phyloP scores from a whole-genome alignment of 2,329 filamentous ascomycete species.

The Monosporascus sp. region DNA sequence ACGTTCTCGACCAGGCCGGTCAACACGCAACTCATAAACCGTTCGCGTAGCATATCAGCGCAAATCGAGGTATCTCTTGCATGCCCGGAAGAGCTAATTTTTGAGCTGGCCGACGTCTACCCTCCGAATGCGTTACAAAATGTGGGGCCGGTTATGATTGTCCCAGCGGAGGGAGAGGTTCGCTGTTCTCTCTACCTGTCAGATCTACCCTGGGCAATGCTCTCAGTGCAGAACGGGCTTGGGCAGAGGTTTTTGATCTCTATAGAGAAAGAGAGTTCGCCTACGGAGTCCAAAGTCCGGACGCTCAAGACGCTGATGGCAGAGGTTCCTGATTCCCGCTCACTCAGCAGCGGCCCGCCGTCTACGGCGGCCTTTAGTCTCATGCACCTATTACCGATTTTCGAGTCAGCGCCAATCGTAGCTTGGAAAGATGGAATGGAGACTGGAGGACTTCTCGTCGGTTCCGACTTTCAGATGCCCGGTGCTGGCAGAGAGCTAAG shows the following conservation, averaged over 20 bases:
- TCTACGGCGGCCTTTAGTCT: neutral
- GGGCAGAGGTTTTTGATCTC: neutral
- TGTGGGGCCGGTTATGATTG: neutral
- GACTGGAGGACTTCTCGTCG: neutral
- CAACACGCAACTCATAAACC: neutral
- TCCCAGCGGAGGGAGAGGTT: neutral
- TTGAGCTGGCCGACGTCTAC: neutral
- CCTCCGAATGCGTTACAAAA: neutral
- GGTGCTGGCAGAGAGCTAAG: neutral
- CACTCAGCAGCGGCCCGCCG: neutral
- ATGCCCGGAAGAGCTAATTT: neutral
- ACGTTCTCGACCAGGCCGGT: neutral
- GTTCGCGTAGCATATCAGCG: neutral
- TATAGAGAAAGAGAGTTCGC: neutral
- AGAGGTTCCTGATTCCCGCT: neutral
- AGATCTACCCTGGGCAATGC: neutral
- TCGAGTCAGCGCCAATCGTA: neutral
- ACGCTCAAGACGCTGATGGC: neutral
- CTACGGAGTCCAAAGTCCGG: slow-evolving; percentile 3
- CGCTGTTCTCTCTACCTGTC: neutral
- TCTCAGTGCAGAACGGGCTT: neutral
- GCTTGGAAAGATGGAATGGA: neutral
- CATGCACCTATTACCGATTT: neutral
- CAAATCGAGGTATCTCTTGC: neutral
- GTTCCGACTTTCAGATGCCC: neutral